Evolutionary conservation across 495 filamentous ascomycete genomes (phyloP).

Genomic region (Penicillium verhagenii): DNA sequence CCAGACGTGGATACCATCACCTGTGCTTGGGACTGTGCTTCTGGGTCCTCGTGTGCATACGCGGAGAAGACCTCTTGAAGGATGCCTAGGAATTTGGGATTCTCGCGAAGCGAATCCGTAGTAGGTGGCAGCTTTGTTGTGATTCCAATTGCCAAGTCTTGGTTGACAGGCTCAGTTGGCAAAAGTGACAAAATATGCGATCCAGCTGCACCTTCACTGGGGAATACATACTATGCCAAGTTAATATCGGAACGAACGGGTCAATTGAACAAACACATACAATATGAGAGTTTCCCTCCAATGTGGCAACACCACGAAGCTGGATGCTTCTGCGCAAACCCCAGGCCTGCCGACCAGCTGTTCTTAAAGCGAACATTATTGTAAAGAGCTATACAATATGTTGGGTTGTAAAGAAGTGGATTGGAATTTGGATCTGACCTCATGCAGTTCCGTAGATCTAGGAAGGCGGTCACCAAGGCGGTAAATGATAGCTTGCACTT

Average conservation of each 20-base stretch:
- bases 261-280: slow-evolving; percentile 29
- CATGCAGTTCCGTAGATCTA: slow-evolving; percentile 13
- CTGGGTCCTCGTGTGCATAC: slow-evolving; percentile 70
- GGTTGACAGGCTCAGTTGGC: slow-evolving; percentile 66
- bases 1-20: slow-evolving; percentile 79
- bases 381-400: neutral
- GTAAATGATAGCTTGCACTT: slow-evolving; percentile 5
- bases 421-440: neutral
- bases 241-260: slow-evolving; percentile 15
- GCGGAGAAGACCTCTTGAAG: slow-evolving; percentile 69
- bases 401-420: neutral
- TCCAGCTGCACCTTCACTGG: slow-evolving; percentile 41
- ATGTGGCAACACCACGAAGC: slow-evolving; percentile 48
- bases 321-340: slow-evolving; percentile 25
- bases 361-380: slow-evolving; percentile 30
- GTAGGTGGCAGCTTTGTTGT: slow-evolving; percentile 73
- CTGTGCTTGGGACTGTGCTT: slow-evolving; percentile 70
- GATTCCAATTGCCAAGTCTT: slow-evolving; percentile 70
- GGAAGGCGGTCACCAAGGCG: slow-evolving; percentile 19
- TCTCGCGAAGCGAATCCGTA: slow-evolving; percentile 72
- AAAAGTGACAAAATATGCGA: slow-evolving; percentile 70
- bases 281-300: slow-evolving; percentile 55
- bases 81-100: slow-evolving; percentile 70
- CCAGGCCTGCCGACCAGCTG: slow-evolving; percentile 20
- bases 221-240: slow-evolving; percentile 66